Evolutionary conservation across 345 rosid species (phyloP).

Genomic region (Syzygium aromaticum): DNA sequence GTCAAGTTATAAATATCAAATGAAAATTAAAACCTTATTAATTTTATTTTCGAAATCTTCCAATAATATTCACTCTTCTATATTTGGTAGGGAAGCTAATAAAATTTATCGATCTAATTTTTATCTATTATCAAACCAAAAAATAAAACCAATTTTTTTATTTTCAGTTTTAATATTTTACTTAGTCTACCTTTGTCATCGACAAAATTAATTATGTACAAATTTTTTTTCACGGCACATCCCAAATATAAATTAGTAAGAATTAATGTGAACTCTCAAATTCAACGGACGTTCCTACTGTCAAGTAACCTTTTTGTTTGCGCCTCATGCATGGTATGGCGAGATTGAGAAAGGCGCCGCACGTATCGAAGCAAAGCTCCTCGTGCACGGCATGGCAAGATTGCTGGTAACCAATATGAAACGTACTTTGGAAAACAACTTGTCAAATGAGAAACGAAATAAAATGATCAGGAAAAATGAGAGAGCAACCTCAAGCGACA

Average conservation of each 20-base stretch:
- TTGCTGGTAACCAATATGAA: neutral
- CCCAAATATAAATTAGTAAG: neutral
- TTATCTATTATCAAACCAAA: neutral
- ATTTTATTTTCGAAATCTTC: neutral
- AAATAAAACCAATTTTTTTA: neutral
- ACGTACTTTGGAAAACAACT: neutral
- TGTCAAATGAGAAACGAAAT: neutral
- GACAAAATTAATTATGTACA: neutral
- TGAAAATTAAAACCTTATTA: neutral
- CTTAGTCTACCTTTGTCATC: neutral
- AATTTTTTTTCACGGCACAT: neutral
- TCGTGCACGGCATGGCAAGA: neutral
- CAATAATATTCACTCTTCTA: neutral
- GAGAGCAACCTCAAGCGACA: rapidly evolving
- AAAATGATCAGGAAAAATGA: neutral
- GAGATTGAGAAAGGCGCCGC: neutral
- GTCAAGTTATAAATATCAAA: neutral
- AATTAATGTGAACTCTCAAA: neutral
- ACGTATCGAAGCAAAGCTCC: neutral
- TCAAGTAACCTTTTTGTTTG: neutral
- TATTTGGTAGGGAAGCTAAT: neutral
- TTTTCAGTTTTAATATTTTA: neutral
- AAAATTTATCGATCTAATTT: neutral
- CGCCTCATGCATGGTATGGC: neutral
- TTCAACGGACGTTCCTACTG: neutral